Evolutionary conservation across 352 stramenopile species (phyloP).

Genomic region (Elongisporangium senticosum): DNA sequence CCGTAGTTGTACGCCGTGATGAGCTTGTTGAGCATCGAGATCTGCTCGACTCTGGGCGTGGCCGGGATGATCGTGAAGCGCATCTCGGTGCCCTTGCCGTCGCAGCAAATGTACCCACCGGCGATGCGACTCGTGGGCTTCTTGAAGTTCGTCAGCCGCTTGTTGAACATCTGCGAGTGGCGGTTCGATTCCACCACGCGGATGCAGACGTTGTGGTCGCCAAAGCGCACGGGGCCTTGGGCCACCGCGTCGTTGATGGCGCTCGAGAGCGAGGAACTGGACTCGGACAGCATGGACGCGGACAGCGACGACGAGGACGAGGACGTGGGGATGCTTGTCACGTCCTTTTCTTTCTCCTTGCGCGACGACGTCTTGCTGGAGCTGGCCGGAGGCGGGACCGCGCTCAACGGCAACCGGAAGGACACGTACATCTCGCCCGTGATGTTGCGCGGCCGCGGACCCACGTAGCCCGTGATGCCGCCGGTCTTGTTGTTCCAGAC

Average conservation of each 20-base stretch:
- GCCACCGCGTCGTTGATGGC: constrained; percentile 1
- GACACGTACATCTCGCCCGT: constrained; percentile 74
- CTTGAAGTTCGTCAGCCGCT: constrained; percentile 83
- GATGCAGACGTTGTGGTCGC: constrained; percentile 68
- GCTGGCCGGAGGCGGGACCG: constrained; percentile 13
- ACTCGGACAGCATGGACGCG: constrained; percentile 13
- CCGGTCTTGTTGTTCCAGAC: constrained; percentile 89
- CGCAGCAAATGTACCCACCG: constrained; percentile 84
- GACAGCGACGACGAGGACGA: constrained; percentile 8
- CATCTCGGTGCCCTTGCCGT: constrained; percentile 73
- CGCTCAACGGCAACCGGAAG: constrained; percentile 29
- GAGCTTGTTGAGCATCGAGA: constrained; percentile 82
- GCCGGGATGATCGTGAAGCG: constrained; percentile 56
- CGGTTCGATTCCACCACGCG: constrained; percentile 74
- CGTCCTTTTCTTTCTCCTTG: constrained; percentile 16
- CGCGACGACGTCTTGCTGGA: constrained; percentile 6
- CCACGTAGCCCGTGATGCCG: constrained; percentile 81
- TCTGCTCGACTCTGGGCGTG: constrained; percentile 69
- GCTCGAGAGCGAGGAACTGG: constrained; percentile 4
- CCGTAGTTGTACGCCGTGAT: constrained; percentile 81
- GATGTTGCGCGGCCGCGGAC: constrained; percentile 56
- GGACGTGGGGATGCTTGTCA: background rate
- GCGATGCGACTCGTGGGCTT: constrained; percentile 75
- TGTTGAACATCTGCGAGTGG: constrained; percentile 83
- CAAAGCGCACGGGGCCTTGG: constrained; percentile 45